Percentiles rank a stretch among this genome's conserved stretches.
These are phyloP conservation scores for Neofusicoccum umdonicola DNA, from an alignment of 2,329 filamentous ascomycete genomes.

Conservation along the genomic window DNA sequence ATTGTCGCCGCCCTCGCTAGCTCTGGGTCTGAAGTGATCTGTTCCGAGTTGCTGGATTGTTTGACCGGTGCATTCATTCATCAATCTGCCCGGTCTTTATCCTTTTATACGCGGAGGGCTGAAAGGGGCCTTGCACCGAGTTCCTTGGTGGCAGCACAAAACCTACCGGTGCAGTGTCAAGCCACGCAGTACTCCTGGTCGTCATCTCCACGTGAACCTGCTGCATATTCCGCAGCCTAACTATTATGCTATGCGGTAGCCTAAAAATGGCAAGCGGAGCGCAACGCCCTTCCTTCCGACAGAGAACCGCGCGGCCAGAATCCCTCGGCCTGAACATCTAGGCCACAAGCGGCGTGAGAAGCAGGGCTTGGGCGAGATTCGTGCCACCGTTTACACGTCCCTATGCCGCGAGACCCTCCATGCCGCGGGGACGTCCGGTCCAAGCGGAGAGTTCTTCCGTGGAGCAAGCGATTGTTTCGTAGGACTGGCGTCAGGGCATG, in stretches of 20 bases:
- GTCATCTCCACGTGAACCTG: neutral
- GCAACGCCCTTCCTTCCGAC: conserved; percentile 15
- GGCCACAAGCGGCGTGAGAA: conserved; percentile 5
- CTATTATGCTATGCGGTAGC: neutral
- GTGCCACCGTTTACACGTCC: neutral
- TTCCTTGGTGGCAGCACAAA: neutral
- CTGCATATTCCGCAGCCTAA: neutral
- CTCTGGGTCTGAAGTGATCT: neutral
- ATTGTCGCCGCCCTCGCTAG: neutral
- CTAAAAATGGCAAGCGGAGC: conserved; percentile 2
- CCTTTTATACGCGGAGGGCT: neutral
- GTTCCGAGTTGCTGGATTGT: neutral
- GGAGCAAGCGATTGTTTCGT: neutral
- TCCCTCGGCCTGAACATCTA: neutral
- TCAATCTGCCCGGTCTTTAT: neutral
- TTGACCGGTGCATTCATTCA: neutral
- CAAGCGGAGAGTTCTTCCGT: neutral
- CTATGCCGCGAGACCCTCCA: neutral
- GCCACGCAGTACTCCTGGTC: neutral
- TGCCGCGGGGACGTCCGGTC: neutral
- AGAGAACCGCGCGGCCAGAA: conserved; percentile 2
- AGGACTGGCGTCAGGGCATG: neutral
- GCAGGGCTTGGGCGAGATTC: neutral
- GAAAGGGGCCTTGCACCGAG: neutral
- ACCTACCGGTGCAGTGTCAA: neutral